A percentile compares a stretch with the other conserved stretches of the same genome.
phyloP scores from a whole-genome alignment of 257 asterid species.

The Asclepias syriaca region DNA sequence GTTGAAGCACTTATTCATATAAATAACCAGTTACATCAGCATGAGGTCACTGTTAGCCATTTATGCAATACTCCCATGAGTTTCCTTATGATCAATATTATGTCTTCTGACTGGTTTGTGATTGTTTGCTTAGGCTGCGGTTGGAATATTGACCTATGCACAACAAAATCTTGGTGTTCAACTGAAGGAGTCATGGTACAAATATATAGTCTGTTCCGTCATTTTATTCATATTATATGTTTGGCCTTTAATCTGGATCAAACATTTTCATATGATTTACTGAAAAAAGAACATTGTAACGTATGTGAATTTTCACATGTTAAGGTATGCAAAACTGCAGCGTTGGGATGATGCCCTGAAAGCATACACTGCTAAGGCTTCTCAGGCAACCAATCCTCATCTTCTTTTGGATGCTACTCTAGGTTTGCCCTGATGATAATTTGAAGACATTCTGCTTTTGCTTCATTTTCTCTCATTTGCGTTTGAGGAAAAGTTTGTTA shows the following conservation, averaged over 20 bases:
- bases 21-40: conserved; percentile 94
- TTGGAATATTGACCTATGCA: conserved; percentile 92
- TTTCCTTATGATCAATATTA: conserved; percentile 10
- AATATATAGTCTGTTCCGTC: conserved; percentile 6
- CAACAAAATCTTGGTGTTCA: conserved; percentile 89
- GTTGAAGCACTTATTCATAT: conserved; percentile 98
- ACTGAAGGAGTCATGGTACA: conserved; percentile 95
- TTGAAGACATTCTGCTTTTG: conserved; percentile 7
- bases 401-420: conserved; percentile 90
- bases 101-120: conserved; percentile 17
- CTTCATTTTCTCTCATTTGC: not conserved
- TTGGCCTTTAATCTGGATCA: not conserved
- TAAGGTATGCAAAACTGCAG: conserved; percentile 96
- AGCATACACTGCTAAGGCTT: conserved; percentile 92
- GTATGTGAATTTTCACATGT: conserved; percentile 22
- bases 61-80: conserved; percentile 10
- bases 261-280: not conserved
- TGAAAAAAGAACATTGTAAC: conserved; percentile 8
- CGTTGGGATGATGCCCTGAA: conserved; percentile 99
- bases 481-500: not conserved
- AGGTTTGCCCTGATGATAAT: conserved; percentile 48
- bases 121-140: conserved; percentile 74
- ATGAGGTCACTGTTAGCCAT: conserved; percentile 56
- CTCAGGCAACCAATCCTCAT: conserved; percentile 71
- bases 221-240: not conserved